These are phyloP conservation scores for Scleroderma citrinum DNA, from an alignment of 768 basidiomycete genomes.

Conservation along the genomic window DNA sequence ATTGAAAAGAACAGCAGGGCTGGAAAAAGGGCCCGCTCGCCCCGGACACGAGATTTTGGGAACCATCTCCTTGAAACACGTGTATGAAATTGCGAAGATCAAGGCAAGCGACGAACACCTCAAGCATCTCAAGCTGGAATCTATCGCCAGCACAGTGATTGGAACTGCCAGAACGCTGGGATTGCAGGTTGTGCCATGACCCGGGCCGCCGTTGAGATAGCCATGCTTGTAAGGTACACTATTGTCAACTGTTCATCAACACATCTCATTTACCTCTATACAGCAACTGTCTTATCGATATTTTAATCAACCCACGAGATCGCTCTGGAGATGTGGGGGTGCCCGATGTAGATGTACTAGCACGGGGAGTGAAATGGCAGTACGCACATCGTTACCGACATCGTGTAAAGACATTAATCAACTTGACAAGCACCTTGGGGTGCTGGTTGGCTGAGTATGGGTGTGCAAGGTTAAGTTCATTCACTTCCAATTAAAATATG, in stretches of 20 bases:
- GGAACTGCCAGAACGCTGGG: slow-evolving; percentile 88
- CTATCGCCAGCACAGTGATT: slow-evolving; percentile 81
- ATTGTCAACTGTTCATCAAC: slow-evolving; percentile 16
- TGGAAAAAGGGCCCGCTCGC: slow-evolving; percentile 85
- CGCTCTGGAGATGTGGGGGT: slow-evolving; percentile 11
- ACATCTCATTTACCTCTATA: slow-evolving; percentile 13
- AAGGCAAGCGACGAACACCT: slow-evolving; percentile 88
- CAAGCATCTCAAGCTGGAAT: slow-evolving; percentile 80
- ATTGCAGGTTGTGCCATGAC: slow-evolving; percentile 82
- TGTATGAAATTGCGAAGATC: slow-evolving; percentile 98
- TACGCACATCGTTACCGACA: slow-evolving; percentile 20
- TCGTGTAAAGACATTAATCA: slow-evolving; percentile 31
- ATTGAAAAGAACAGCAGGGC: slow-evolving; percentile 83
- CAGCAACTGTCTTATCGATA: slow-evolving; percentile 21
- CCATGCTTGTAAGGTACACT: slow-evolving; percentile 20
- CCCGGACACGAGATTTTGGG: slow-evolving; percentile 74
- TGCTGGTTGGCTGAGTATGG: slow-evolving; percentile 25
- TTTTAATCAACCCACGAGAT: slow-evolving; percentile 10
- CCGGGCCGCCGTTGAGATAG: slow-evolving; percentile 11
- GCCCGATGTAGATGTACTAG: slow-evolving; percentile 23
- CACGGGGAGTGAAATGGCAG: slow-evolving; percentile 13
- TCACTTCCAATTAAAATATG: slow-evolving; percentile 39
- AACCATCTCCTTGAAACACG: slow-evolving; percentile 90
- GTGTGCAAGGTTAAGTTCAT: slow-evolving; percentile 34
- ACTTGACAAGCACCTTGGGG: slow-evolving; percentile 21